phyloP scores from a whole-genome alignment of 202 grass and related monocot genomes.

The Setaria viridis region DNA sequence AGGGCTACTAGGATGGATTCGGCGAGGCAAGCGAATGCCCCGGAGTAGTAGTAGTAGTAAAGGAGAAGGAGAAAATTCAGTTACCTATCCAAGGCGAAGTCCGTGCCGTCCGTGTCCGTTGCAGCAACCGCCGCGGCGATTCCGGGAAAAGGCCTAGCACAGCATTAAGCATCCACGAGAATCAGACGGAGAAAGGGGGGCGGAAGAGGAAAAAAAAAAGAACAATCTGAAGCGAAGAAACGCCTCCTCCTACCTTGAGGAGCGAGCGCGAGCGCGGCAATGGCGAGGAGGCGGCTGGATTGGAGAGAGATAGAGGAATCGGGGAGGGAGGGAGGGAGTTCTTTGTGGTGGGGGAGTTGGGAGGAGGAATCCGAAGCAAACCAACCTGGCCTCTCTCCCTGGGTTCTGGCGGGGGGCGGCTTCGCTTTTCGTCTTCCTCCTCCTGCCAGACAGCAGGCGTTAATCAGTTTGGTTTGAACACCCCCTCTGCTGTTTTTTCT shows the following conservation, averaged over 20 bases:
- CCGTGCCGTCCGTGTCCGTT: not conserved
- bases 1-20: not conserved
- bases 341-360: not conserved
- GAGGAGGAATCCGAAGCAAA: not conserved
- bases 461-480: not conserved
- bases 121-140: slow-evolving; percentile 1
- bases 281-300: not conserved
- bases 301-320: not conserved
- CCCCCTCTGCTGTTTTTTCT: too few species aligned
- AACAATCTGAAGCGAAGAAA: too few species aligned
- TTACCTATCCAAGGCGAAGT: not conserved
- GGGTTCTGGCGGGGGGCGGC: not conserved
- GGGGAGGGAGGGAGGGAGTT: not conserved
- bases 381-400: not conserved
- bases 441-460: not conserved
- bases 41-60: not conserved
- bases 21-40: not conserved
- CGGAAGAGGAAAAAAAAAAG: too few species aligned
- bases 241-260: too few species aligned
- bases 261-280: not conserved
- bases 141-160: not conserved
- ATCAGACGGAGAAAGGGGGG: not conserved
- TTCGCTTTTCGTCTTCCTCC: not conserved
- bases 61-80: not conserved
- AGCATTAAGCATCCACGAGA: not conserved